phyloP scores from a whole-genome alignment of 139 green algal species.

The Microglena sp. region DNA sequence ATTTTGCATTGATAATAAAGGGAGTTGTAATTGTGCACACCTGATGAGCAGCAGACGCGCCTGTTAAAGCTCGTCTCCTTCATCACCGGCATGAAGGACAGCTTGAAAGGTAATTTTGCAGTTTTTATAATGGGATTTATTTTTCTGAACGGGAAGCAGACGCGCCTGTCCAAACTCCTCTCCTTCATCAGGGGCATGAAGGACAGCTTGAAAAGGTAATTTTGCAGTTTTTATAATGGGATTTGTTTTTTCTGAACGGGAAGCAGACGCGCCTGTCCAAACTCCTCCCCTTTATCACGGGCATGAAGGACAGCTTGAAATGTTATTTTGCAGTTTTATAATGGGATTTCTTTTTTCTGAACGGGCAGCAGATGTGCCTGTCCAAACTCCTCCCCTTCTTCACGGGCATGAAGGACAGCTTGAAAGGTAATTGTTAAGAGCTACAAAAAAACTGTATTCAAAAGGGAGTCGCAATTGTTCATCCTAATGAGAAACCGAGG shows the following conservation, averaged over 20 bases:
- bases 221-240: too few relatives aligned
- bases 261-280: conserved; percentile 65
- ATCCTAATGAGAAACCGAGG: conserved; percentile 61
- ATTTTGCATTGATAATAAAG: too few relatives aligned
- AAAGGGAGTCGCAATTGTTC: too few relatives aligned
- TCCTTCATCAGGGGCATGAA: conserved; percentile 77
- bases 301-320: conserved; percentile 76
- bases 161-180: conserved; percentile 69
- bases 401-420: conserved; percentile 75
- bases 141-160: conserved; percentile 64
- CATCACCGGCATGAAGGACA: conserved; percentile 83
- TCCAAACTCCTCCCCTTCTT: conserved; percentile 78
- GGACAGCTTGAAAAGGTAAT: conserved; percentile 58
- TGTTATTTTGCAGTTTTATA: conserved; percentile 8
- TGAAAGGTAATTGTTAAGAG: too few relatives aligned
- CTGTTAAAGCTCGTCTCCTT: conserved; percentile 78
- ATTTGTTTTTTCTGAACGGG: too few relatives aligned
- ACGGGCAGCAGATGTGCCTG: conserved; percentile 36
- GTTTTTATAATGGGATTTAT: too few relatives aligned
- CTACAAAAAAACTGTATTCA: too few relatives aligned
- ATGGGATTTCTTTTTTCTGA: not conserved
- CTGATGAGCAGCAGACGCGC: conserved; percentile 54
- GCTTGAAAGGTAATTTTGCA: conserved; percentile 32
- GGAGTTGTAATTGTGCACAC: conserved; percentile 74
- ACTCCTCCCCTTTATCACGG: conserved; percentile 74